Base-by-base conservation (phyloP, 2,329 filamentous ascomycete genomes). In the Coleophoma eucalyptorum region DNA sequence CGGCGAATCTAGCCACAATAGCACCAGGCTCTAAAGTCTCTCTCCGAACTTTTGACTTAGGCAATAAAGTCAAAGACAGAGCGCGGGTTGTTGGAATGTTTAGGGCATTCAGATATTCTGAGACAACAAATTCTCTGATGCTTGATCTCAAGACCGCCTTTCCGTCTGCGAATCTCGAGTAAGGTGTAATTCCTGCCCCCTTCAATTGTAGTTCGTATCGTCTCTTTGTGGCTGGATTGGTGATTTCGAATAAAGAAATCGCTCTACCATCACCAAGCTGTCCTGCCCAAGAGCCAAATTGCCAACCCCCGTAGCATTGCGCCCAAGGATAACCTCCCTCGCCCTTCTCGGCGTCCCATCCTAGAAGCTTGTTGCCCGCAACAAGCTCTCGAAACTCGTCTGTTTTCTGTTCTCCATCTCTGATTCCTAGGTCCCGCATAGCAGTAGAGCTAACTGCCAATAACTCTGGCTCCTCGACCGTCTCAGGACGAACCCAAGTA, bases 81-180 rank as follows among this genome's bases (percentile, higher is more conserved):
- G 94, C 94, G 52, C 94, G 78, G 0, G 94, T 99, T 0, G 84
- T 88, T 0, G 93, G 92, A 54, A 99, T 93, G 1, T 81, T 77
- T 2, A 99, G 79, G 1, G 91, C 90, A 66, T 97, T 83, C 41
- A 99, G 79, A 21, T 86, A 84, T 73, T 99, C 94, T 45, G 89
- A 95, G 18, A 96, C 92, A 41, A 99, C 75, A 60, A 94, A 99
- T 72, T 99, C 94, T 54, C 94, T 81, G 59, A 99, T 96, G 64
- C 90, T 96, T 26, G 90, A 96, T 54, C 94, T 78, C 47, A 99
- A 74, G 3, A 99, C 94, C 1, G 94, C 94, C 66, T 94, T 93
- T 31, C 94, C 94, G 67, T 99, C 94, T 20, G 94, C 94, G 60
- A 99, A 99, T 3, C 94, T 86, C 37, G 90, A 96, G 72, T 99